Evolutionary conservation across 345 rosid species (phyloP).

Genomic region (Raphanus raphanistrum): DNA sequence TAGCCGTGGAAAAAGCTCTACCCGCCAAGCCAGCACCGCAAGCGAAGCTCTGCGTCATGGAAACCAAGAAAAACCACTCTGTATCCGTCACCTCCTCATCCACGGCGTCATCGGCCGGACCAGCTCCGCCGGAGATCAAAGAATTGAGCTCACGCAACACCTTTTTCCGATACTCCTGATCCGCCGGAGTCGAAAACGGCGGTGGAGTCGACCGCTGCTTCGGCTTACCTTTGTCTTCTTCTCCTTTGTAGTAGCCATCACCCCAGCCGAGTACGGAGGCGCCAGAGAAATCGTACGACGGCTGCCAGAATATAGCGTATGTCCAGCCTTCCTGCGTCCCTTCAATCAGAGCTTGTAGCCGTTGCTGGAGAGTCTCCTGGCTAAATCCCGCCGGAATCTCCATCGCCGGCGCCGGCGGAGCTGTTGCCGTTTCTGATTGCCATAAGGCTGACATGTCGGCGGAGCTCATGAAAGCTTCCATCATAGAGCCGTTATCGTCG

Average conservation of each 20-base stretch:
- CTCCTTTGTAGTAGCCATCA: conserved; percentile 93
- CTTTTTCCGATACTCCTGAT: conserved; percentile 81
- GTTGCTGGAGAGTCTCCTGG: conserved; percentile 86
- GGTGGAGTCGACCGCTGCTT: conserved; percentile 39
- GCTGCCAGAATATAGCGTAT: conserved; percentile 98
- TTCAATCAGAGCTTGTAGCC: conserved; percentile 83
- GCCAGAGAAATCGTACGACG: conserved; percentile 70
- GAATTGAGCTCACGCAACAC: conserved; percentile 89
- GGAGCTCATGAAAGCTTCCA: too few species aligned
- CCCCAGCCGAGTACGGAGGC: conserved; percentile 80
- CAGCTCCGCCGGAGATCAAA: conserved; percentile 65
- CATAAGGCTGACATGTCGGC: too few species aligned
- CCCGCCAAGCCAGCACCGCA: conserved; percentile 79
- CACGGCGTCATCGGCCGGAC: conserved; percentile 48
- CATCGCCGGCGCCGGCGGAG: too few species aligned
- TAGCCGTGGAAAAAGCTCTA: conserved; percentile 54
- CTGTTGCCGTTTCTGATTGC: too few species aligned
- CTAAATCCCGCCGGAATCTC: conserved; percentile 39
- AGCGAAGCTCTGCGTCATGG: conserved; percentile 88
- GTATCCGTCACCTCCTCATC: conserved; percentile 98
- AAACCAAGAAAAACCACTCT: conserved; percentile 93
- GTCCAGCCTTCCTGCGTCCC: conserved; percentile 81
- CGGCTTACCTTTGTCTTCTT: conserved; percentile 61
- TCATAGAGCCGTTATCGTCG: too few species aligned
- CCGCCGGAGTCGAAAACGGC: conserved; percentile 46